Evolutionary conservation across 2,329 filamentous ascomycete genomes (phyloP), one percentile per base, ranked within the genome.

Genomic region (Pyricularia grisea): DNA sequence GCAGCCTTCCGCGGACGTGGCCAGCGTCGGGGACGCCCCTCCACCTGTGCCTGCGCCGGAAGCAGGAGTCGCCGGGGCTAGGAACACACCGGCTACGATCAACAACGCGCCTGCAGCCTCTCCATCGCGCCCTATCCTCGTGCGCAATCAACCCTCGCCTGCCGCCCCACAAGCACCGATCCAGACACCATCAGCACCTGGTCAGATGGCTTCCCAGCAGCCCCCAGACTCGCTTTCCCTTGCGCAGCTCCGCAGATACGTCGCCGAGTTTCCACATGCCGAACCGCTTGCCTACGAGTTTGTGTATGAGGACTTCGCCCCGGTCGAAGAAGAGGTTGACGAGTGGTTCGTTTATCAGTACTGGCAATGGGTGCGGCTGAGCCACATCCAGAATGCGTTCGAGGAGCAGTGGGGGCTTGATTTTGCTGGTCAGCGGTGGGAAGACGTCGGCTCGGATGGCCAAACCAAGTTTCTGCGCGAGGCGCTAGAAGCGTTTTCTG

Each of bases 281-380:
- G 91, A 93, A 72, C 86, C 90, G 67, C 83, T 85, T 63, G 88
- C 88, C 12, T 99, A 99, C 82, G 93, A 95, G 71, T 99, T 97
- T 77, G 87, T 87, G 72, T 94, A 94, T 80, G 82, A 86, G 30
- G 91, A 94, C 78, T 85, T 86, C 69, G 89, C 90, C 27, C 82
- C 88, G 0, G 90, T 97, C 74, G 88, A 92, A 23, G 92, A 95
- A 72, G 95, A 99, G 81, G 84, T 99, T 66, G 93, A 98, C 77
- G 95, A 99, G 80, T 99, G 95, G 95, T 99, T 99, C 79, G 89
- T 90, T 68, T 97, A 98, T 79, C 91, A 91, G 74, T 89, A 93
- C 71, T 91, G 92, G 79, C 94, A 98, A 77, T 92, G 92, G 80
- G 85, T 90, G 65, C 90, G 94, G 74, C 83, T 97, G 66, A 86